These are phyloP conservation scores for Backusella circina DNA, from an alignment of 192 early-diverging fungal genomes.

Conservation along the genomic window DNA sequence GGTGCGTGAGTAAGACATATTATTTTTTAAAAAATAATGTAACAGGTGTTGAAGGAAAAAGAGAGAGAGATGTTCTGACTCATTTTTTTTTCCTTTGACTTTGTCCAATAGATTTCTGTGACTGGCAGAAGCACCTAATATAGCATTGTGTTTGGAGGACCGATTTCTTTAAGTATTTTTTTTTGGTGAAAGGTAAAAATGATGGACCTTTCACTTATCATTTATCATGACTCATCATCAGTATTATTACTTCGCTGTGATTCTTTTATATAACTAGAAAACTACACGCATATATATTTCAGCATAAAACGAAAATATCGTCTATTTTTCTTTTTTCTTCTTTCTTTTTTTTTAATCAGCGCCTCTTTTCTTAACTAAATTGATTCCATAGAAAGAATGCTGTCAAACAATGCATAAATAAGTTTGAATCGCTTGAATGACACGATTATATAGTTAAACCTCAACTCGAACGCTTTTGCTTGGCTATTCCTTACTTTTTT, in stretches of 20 bases:
- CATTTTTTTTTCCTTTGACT: background rate
- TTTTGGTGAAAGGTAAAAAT: background rate
- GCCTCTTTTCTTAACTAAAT: background rate
- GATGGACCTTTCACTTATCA: too few species aligned
- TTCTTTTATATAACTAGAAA: background rate
- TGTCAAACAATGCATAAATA: background rate
- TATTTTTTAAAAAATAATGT: background rate
- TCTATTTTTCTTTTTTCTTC: background rate
- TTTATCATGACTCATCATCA: too few species aligned
- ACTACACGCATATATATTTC: background rate
- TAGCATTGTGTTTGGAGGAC: background rate
- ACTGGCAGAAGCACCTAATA: background rate
- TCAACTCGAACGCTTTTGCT: background rate
- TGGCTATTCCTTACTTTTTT: background rate
- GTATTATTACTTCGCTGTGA: too few species aligned
- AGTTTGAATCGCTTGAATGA: background rate
- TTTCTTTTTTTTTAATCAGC: background rate
- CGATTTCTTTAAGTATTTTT: background rate
- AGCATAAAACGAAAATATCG: background rate
- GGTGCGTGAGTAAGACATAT: slow-evolving; percentile 1
- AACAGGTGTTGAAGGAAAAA: background rate
- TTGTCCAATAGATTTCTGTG: background rate
- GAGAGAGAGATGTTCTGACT: background rate
- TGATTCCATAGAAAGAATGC: background rate
- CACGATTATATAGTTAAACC: background rate